These are phyloP conservation scores for Mayamaea pseudoterrestris DNA, from an alignment of 108 stramenopile species.

Conservation along the genomic window DNA sequence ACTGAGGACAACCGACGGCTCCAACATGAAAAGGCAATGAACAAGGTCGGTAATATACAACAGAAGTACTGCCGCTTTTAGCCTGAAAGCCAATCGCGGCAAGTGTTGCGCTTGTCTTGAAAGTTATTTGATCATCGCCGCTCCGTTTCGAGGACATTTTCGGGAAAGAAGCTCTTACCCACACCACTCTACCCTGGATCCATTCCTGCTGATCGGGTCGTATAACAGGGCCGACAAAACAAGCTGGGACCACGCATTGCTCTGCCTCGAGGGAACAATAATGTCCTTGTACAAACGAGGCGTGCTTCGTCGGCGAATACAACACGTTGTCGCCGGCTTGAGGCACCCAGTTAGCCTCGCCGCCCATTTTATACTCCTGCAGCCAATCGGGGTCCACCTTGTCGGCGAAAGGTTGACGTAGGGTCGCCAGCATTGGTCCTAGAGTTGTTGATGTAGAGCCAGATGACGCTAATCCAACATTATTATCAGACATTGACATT, in stretches of 20 bases:
- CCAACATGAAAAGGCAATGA: too few relatives aligned
- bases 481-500: too few relatives aligned
- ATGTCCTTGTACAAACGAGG: slow-evolving; percentile 27
- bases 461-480: too few relatives aligned
- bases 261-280: slow-evolving; percentile 7
- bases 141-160: background rate
- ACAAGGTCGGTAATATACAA: slow-evolving; percentile 1
- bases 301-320: slow-evolving; percentile 24
- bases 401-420: slow-evolving; percentile 15
- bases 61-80: background rate
- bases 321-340: slow-evolving; percentile 35
- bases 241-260: too few relatives aligned
- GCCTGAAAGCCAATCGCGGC: background rate
- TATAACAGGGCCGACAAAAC: too few relatives aligned
- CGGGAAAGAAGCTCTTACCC: slow-evolving; percentile 14
- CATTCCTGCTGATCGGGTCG: slow-evolving; percentile 5
- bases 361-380: background rate
- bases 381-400: slow-evolving; percentile 16
- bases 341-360: slow-evolving; percentile 25
- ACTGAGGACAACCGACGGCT: too few relatives aligned
- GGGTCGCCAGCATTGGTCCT: too few relatives aligned
- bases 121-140: background rate
- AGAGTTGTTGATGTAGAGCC: too few relatives aligned
- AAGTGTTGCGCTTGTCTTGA: background rate
- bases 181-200: slow-evolving; percentile 4